Conservation (phyloP, 139 green algal species). For the Eudorina sp. region DNA sequence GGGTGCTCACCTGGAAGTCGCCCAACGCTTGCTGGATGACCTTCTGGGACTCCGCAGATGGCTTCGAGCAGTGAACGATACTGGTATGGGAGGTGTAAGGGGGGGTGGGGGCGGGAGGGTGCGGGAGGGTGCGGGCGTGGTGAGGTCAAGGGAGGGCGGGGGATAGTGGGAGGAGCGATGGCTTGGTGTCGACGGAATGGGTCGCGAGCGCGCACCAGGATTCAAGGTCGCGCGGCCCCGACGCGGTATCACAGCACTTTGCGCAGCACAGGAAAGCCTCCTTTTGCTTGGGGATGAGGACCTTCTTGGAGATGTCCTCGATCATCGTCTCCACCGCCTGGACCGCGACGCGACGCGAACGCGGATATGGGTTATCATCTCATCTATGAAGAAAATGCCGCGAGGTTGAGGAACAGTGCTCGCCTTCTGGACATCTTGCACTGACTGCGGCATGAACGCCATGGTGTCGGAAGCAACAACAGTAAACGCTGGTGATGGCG, state of each 20-base stretch:
- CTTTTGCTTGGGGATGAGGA: slow-evolving; percentile 62
- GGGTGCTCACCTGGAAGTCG: slow-evolving; percentile 45
- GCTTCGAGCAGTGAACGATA: slow-evolving; percentile 42
- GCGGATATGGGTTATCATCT: neutral
- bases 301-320: slow-evolving; percentile 56
- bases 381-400: neutral
- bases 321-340: slow-evolving; percentile 60
- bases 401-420: neutral
- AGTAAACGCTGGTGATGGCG: too few species aligned
- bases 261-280: slow-evolving; percentile 67
- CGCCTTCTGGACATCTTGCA: slow-evolving; percentile 45
- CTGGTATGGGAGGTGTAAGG: neutral
- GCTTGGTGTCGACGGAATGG: too few species aligned
- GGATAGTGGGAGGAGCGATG: neutral
- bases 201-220: slow-evolving; percentile 34
- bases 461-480: slow-evolving; percentile 6
- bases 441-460: slow-evolving; percentile 38
- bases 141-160: neutral
- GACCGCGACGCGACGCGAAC: neutral
- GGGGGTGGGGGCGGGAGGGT: too few species aligned
- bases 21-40: slow-evolving; percentile 52
- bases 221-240: slow-evolving; percentile 50
- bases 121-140: too few species aligned
- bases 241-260: slow-evolving; percentile 57
- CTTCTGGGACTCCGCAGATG: slow-evolving; percentile 26